These are phyloP conservation scores for Hymenoscyphus albidus DNA, from an alignment of 2,329 filamentous ascomycete species.

Conservation along the genomic window DNA sequence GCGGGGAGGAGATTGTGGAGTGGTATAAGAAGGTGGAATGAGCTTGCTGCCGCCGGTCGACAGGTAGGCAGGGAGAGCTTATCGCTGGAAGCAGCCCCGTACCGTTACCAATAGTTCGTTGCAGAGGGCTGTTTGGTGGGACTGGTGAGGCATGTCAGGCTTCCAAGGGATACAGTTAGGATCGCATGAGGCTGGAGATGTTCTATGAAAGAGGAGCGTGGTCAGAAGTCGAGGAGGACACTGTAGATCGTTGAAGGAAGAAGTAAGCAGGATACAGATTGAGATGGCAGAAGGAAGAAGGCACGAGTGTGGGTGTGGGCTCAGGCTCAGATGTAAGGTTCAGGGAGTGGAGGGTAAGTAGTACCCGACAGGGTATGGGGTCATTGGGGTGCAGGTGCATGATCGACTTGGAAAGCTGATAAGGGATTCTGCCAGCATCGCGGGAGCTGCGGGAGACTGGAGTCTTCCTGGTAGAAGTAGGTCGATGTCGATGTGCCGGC, in stretches of 20 bases:
- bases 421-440: not conserved
- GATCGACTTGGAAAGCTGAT: not conserved
- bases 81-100: conserved; percentile 14
- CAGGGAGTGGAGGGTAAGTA: no score
- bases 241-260: not conserved
- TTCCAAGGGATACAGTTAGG: not conserved
- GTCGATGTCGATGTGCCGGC: no score
- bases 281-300: not conserved
- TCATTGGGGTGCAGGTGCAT: not conserved
- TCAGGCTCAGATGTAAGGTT: no score
- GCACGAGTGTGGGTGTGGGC: not conserved
- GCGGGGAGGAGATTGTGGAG: not conserved
- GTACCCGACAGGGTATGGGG: not conserved
- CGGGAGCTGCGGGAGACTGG: not conserved
- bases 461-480: not conserved
- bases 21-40: not conserved
- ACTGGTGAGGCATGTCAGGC: conserved; percentile 21
- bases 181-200: not conserved
- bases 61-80: conserved; percentile 5
- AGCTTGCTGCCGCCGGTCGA: not conserved
- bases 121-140: conserved; percentile 17
- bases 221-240: not conserved
- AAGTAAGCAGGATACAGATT: not conserved
- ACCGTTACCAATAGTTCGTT: conserved; percentile 19
- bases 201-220: not conserved